A percentile compares a stretch with the other conserved stretches of the same genome.
phyloP scores from a whole-genome alignment of 441 rosid species.

The Monsonia emarginata region DNA sequence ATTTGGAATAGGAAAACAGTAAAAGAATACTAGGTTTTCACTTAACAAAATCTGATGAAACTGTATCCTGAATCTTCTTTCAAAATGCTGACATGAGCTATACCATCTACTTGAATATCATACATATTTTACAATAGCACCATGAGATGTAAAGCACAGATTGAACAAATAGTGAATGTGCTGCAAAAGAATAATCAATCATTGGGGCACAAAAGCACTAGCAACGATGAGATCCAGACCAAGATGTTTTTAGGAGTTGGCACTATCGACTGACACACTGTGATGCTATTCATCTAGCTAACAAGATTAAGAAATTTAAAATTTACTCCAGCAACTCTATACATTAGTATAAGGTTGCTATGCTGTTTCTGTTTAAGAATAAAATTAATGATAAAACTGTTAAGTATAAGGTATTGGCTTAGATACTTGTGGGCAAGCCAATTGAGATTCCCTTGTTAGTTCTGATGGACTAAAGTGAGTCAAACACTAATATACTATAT shows the following conservation, averaged over 20 bases:
- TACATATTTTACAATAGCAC: background rate
- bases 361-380: no score
- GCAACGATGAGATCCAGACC: background rate
- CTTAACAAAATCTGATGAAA: background rate
- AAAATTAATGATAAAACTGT: no score
- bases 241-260: background rate
- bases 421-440: no score
- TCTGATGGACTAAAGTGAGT: no score
- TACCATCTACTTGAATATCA: background rate
- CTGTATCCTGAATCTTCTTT: background rate
- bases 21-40: background rate
- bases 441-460: no score
- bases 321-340: background rate
- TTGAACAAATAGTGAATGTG: background rate
- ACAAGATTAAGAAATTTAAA: background rate
- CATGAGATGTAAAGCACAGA: background rate
- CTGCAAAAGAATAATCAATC: background rate
- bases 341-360: background rate
- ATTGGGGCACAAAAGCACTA: background rate
- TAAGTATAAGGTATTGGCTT: no score
- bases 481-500: background rate
- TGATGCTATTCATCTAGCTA: background rate
- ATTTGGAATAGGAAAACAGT: background rate
- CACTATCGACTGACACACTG: background rate
- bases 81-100: background rate